Conservation (phyloP, 129 eudicot species). For the Glebionis coronaria region DNA sequence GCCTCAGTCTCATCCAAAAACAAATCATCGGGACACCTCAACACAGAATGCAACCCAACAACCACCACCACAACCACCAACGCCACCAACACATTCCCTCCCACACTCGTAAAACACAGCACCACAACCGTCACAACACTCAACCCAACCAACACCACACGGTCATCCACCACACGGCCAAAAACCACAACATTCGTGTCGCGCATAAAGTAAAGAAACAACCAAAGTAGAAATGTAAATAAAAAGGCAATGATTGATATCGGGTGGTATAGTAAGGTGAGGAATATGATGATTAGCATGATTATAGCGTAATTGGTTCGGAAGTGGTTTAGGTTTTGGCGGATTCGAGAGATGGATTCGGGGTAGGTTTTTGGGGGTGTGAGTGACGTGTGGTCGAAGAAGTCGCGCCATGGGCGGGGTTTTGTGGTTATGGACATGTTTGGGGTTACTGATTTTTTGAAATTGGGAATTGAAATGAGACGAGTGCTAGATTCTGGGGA, state of each 20-base stretch:
- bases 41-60: slow-evolving; percentile 50
- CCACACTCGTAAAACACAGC: slow-evolving; percentile 61
- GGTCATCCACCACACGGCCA: slow-evolving; percentile 48
- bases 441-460: too few relatives aligned
- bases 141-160: slow-evolving; percentile 48
- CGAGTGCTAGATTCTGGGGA: too few relatives aligned
- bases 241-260: slow-evolving; percentile 59
- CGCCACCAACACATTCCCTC: slow-evolving; percentile 59
- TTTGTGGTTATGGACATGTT: too few relatives aligned
- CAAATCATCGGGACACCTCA: slow-evolving; percentile 61
- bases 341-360: slow-evolving; percentile 52
- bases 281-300: slow-evolving; percentile 45
- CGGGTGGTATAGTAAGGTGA: slow-evolving; percentile 70
- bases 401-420: slow-evolving; percentile 70
- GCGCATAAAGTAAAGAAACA: slow-evolving; percentile 49
- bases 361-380: slow-evolving; percentile 45
- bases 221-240: slow-evolving; percentile 48
- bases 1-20: slow-evolving; percentile 68
- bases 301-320: slow-evolving; percentile 59
- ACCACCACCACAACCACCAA: slow-evolving; percentile 45
- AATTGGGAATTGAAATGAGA: too few relatives aligned
- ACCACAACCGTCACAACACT: slow-evolving; percentile 62
- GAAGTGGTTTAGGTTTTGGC: slow-evolving; percentile 51
- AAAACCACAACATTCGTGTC: slow-evolving; percentile 42
- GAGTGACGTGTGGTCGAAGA: slow-evolving; percentile 39